Conservation (phyloP, 352 stramenopile species). For the Pythium sp. region DNA sequence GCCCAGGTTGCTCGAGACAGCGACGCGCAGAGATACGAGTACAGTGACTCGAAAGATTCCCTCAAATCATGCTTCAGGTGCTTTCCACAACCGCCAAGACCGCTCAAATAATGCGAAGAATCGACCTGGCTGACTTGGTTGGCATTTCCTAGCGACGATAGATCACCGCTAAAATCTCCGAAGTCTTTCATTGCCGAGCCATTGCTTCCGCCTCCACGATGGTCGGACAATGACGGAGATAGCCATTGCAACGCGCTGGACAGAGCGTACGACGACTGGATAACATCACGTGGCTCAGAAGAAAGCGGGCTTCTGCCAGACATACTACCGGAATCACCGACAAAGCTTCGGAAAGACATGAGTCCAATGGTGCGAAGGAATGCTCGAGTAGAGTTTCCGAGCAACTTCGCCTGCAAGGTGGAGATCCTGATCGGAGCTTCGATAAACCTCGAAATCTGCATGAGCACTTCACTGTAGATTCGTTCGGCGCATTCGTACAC, state of each 20-base stretch:
- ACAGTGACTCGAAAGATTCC: constrained; percentile 83
- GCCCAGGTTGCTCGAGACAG: constrained; percentile 85
- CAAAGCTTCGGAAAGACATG: constrained; percentile 72
- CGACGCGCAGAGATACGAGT: constrained; percentile 68
- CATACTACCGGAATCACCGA: constrained; percentile 47
- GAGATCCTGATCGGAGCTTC: constrained; percentile 76
- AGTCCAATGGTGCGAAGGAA: constrained; percentile 79
- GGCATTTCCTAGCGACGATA: constrained; percentile 16
- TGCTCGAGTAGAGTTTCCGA: constrained; percentile 70
- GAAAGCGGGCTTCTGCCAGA: constrained; percentile 31
- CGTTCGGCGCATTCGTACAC: constrained; percentile 78
- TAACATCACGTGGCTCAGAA: constrained; percentile 43
- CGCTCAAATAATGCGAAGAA: constrained; percentile 69
- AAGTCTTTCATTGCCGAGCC: constrained; percentile 31
- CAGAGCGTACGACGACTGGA: constrained; percentile 74
- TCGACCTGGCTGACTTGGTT: constrained; percentile 18
- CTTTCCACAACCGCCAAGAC: constrained; percentile 77
- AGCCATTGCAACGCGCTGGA: constrained; percentile 76
- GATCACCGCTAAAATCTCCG: constrained; percentile 34
- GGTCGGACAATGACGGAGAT: constrained; percentile 40
- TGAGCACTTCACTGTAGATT: constrained; percentile 82
- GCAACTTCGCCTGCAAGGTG: constrained; percentile 65
- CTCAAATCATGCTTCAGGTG: constrained; percentile 74
- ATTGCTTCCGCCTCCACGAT: constrained; percentile 14
- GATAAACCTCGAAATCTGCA: constrained; percentile 80